These are phyloP conservation scores for Macrolepiota albuminosa DNA, from an alignment of 768 basidiomycete genomes.

Conservation along the genomic window DNA sequence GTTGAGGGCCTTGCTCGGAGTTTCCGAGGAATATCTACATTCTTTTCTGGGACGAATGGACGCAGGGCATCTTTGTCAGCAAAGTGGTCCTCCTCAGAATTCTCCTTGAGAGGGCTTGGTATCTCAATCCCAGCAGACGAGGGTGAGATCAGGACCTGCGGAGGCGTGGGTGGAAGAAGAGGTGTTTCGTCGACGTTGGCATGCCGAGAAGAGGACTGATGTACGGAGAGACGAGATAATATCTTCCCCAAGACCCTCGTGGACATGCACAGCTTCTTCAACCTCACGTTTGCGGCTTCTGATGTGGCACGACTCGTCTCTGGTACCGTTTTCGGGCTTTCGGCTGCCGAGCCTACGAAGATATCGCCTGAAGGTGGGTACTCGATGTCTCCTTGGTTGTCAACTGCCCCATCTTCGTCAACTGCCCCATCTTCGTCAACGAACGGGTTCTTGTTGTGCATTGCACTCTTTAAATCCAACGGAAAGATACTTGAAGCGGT, in stretches of 20 bases:
- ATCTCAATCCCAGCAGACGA: slow-evolving; percentile 12
- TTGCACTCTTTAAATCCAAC: slow-evolving; percentile 3
- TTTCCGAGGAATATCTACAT: neutral
- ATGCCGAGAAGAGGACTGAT: neutral
- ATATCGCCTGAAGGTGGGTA: neutral
- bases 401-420: neutral
- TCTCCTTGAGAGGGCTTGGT: neutral
- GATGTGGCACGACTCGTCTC: neutral
- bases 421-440: neutral
- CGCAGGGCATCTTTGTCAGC: neutral
- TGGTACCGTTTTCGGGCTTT: neutral
- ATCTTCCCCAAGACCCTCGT: slow-evolving; percentile 14
- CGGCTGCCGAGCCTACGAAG: neutral
- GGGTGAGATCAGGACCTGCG: slow-evolving; percentile 10
- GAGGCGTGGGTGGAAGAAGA: slow-evolving; percentile 6
- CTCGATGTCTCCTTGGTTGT: neutral
- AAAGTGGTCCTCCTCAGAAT: neutral
- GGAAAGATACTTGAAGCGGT: slow-evolving; percentile 3
- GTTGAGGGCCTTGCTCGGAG: slow-evolving; percentile 3
- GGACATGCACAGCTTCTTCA: slow-evolving; percentile 8
- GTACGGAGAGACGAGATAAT: slow-evolving; percentile 13
- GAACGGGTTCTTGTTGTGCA: neutral
- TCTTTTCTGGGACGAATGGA: neutral
- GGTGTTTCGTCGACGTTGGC: neutral
- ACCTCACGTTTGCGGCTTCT: neutral